Base-by-base conservation (phyloP, 345 rosid genomes). In the Brassica cretica region DNA sequence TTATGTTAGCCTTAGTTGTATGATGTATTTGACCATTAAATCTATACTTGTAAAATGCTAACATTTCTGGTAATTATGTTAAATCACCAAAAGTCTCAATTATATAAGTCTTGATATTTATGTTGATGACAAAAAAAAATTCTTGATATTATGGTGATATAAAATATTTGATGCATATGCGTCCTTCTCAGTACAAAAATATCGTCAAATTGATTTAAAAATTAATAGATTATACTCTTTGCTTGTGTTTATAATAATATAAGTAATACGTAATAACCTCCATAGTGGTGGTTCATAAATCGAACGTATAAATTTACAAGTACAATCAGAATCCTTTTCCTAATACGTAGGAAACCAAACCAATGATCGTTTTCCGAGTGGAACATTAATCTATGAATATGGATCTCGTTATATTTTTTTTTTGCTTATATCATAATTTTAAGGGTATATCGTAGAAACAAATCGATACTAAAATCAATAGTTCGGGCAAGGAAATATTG, bases 321-420 rank as follows among this genome's bases (percentile, higher is more conserved):
- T 77, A 55, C 66, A 37, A 63, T 39, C 44, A 63, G 56, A 66
- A 70, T 63, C 56, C 1, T 65, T 46, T 71, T 72, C 76, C 81
- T 66, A 72, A 65, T 66, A 39, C 27, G 19, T 78, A 56, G 81
- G 81, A 78, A 72, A 61, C 49, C 72, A 66, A 66, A 59, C 67
- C 73, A 72, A 66, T 32, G 55, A 59, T n/a, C 56, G 30, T 58
- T 72, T 41, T 44, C 25, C 62, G 41, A 65, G 76, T 64, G 72
- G 37, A 66, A 68, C 32, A 10, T 15, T 68, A 29, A 29, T 60
- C 53, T 61, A 44, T 8, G 76, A 71, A 56, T 65, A 71, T 71
- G 39, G 55, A 18, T 65, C 67, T 65, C 18, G 41, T 77, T 37
- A 12, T 49, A 14, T 41, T 41, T 25, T 15, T 15, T 35, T 33